These are phyloP conservation scores for Boletus insuetus DNA, from an alignment of 768 basidiomycete genomes.

Conservation along the genomic window DNA sequence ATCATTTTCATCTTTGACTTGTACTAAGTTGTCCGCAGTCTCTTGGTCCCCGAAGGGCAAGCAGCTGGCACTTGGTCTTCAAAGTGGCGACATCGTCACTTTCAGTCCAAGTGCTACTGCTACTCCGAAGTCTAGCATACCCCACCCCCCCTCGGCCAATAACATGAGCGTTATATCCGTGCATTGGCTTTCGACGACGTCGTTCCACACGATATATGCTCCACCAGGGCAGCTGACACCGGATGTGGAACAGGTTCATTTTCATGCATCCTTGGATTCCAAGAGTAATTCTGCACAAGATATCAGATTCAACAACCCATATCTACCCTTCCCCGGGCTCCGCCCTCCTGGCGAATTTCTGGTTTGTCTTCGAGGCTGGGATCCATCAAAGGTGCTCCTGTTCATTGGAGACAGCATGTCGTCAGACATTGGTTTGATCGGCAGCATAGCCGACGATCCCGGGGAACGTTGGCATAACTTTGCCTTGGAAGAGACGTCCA, in stretches of 20 bases:
- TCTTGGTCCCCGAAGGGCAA: constrained; percentile 88
- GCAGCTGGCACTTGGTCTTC: constrained; percentile 73
- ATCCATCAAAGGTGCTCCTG: constrained; percentile 40
- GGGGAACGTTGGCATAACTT: constrained; percentile 44
- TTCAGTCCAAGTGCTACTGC: constrained; percentile 57
- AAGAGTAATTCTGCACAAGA: constrained; percentile 40
- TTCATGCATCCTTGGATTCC: constrained; percentile 39
- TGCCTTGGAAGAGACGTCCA: constrained; percentile 48
- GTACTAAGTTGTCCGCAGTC: constrained; percentile 40
- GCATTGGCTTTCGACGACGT: constrained; percentile 67
- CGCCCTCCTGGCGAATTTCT: constrained; percentile 45
- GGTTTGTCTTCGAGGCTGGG: constrained; percentile 42
- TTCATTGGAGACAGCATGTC: constrained; percentile 51
- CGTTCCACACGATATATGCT: constrained; percentile 65
- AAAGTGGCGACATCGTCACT: constrained; percentile 67
- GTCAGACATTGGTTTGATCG: constrained; percentile 48
- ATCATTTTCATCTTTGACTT: background rate
- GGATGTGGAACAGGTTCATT: constrained; percentile 42
- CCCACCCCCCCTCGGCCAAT: constrained; percentile 50
- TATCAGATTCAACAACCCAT: constrained; percentile 38
- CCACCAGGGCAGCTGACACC: constrained; percentile 39
- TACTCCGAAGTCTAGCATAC: constrained; percentile 54
- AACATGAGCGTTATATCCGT: constrained; percentile 48
- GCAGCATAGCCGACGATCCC: constrained; percentile 25
- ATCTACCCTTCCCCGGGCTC: constrained; percentile 43